These are phyloP conservation scores for Xylaria sp. DNA, from an alignment of 2,329 filamentous ascomycete species.

Conservation along the genomic window DNA sequence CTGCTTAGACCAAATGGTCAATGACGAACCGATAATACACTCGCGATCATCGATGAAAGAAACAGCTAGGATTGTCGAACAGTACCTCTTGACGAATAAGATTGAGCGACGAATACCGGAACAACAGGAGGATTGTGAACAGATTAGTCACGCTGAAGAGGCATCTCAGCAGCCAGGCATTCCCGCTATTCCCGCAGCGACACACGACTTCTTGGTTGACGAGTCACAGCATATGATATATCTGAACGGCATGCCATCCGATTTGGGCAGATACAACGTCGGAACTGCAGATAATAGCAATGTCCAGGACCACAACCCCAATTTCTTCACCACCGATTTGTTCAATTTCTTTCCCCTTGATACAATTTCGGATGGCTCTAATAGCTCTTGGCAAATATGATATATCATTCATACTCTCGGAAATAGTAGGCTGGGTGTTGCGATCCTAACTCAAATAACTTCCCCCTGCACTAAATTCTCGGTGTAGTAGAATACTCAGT, in stretches of 20 bases:
- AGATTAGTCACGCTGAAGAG: background rate
- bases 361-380: conserved; percentile 10
- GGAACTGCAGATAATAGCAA: background rate
- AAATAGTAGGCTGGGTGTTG: background rate
- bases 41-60: conserved; percentile 14
- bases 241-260: conserved; percentile 16
- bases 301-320: conserved; percentile 14
- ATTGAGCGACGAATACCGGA: background rate
- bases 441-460: background rate
- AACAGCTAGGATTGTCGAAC: conserved; percentile 16
- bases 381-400: conserved; percentile 16
- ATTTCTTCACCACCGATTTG: conserved; percentile 23
- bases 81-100: conserved; percentile 8
- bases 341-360: conserved; percentile 27
- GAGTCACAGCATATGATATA: conserved; percentile 26
- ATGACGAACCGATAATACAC: conserved; percentile 26
- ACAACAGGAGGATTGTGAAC: background rate
- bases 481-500: background rate
- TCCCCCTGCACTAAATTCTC: background rate
- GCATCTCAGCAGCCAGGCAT: conserved; percentile 6
- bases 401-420: background rate
- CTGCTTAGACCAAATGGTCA: conserved; percentile 26
- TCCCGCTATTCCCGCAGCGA: conserved; percentile 1
- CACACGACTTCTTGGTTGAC: conserved; percentile 25
- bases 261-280: background rate